Evolutionary conservation across 371 early-diverging fungal genomes (phyloP).

Genomic region (Chytridium lagenaria): DNA sequence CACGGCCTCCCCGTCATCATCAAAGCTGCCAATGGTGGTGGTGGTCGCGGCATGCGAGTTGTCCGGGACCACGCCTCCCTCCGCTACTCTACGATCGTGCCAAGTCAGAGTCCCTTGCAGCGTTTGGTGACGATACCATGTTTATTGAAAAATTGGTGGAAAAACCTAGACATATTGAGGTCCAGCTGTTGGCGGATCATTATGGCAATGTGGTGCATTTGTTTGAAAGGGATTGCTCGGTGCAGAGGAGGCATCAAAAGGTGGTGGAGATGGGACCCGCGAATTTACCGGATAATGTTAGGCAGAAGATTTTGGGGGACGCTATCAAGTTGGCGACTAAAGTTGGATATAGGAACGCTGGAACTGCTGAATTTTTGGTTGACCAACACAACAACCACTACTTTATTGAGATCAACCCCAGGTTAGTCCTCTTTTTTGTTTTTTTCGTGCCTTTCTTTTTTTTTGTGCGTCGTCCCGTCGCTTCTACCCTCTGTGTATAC

Average conservation of each 20-base stretch:
- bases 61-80: constrained; percentile 76
- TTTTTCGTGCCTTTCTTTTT: background rate
- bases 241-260: constrained; percentile 98
- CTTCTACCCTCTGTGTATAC: background rate
- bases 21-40: constrained; percentile 96
- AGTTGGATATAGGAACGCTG: constrained; percentile 93
- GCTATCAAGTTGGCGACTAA: constrained; percentile 90
- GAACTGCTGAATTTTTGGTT: constrained; percentile 96
- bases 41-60: constrained; percentile 97
- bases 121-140: constrained; percentile 95
- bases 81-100: constrained; percentile 79
- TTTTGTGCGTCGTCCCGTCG: background rate
- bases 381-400: constrained; percentile 85
- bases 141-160: constrained; percentile 94
- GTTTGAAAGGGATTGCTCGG: constrained; percentile 96
- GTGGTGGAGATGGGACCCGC: constrained; percentile 34
- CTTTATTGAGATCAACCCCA: constrained; percentile 97
- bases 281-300: constrained; percentile 52
- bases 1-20: constrained; percentile 94
- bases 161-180: constrained; percentile 95
- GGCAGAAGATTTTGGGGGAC: constrained; percentile 83
- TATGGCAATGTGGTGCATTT: constrained; percentile 88
- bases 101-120: constrained; percentile 84
- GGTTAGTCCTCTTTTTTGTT: constrained; percentile 15
- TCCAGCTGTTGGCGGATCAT: constrained; percentile 88